Conservation (phyloP, 371 early-diverging fungal species). For the Choanephora cucurbitarum region DNA sequence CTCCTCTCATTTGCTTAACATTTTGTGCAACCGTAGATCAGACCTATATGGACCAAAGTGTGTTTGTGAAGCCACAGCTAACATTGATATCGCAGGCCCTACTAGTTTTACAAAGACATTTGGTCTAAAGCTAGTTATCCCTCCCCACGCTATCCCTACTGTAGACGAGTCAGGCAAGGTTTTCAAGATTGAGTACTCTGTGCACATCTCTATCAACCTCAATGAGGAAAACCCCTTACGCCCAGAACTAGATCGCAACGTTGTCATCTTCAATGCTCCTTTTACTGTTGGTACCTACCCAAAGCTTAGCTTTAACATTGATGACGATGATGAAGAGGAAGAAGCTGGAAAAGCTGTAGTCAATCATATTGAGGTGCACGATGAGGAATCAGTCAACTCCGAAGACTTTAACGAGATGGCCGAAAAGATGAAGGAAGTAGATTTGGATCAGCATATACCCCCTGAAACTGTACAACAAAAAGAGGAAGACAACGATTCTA, state of each 20-base stretch:
- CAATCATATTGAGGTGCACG: not conserved
- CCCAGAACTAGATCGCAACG: constrained; percentile 17
- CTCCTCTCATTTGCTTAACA: too few relatives aligned
- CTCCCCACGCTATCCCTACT: constrained; percentile 24
- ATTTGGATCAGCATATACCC: constrained; percentile 1
- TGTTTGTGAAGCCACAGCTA: constrained; percentile 8
- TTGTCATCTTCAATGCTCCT: constrained; percentile 26
- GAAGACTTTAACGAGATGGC: constrained; percentile 14
- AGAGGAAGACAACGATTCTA: not conserved
- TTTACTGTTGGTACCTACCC: constrained; percentile 48
- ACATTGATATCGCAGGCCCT: constrained; percentile 30
- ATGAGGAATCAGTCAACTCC: constrained; percentile 2
- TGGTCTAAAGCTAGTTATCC: constrained; percentile 30
- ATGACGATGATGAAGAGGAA: constrained; percentile 38
- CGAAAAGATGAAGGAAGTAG: constrained; percentile 20
- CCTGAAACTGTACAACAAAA: constrained; percentile 2
- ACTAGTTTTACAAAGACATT: constrained; percentile 23
- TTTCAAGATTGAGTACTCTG: constrained; percentile 38
- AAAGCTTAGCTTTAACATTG: constrained; percentile 34
- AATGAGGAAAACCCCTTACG: constrained; percentile 28
- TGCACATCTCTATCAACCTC: constrained; percentile 37
- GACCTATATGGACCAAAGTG: constrained; percentile 20
- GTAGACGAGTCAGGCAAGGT: constrained; percentile 14
- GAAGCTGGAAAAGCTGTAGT: not conserved
- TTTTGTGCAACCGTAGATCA: constrained; percentile 8